Percentiles rank a stretch among this genome's conserved stretches.
Evolutionary conservation across 176 grass and related monocot species (phyloP).

Genomic region (sorghum (Sorghum bicolor)): DNA sequence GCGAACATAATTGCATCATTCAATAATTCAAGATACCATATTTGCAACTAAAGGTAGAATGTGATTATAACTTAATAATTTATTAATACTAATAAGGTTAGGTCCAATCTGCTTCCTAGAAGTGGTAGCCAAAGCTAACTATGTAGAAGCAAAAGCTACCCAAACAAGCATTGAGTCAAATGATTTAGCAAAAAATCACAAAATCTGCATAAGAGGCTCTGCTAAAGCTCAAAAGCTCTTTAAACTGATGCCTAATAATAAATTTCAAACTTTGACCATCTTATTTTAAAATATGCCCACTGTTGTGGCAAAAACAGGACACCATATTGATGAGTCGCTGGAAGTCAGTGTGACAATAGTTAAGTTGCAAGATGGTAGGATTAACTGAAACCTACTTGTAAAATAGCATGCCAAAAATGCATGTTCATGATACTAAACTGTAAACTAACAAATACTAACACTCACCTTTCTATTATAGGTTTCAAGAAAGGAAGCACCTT

Average conservation of each 20-base stretch:
- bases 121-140: background rate
- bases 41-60: background rate
- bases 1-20: background rate
- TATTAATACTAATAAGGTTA: background rate
- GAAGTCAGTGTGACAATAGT: constrained; percentile 7
- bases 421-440: constrained; percentile 18
- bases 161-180: background rate
- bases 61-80: background rate
- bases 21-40: background rate
- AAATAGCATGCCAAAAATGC: background rate
- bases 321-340: background rate
- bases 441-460: background rate
- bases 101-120: background rate
- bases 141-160: background rate
- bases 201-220: background rate
- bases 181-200: background rate
- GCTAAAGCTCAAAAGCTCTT: background rate
- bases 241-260: background rate
- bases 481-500: constrained; percentile 66
- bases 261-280: background rate
- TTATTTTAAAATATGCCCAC: background rate
- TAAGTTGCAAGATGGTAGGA: background rate
- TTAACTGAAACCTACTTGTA: background rate
- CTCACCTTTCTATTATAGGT: constrained; percentile 75
- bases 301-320: background rate